Base-by-base conservation (phyloP, 164 flowering plant species). In the Chimonanthus praecox region DNA sequence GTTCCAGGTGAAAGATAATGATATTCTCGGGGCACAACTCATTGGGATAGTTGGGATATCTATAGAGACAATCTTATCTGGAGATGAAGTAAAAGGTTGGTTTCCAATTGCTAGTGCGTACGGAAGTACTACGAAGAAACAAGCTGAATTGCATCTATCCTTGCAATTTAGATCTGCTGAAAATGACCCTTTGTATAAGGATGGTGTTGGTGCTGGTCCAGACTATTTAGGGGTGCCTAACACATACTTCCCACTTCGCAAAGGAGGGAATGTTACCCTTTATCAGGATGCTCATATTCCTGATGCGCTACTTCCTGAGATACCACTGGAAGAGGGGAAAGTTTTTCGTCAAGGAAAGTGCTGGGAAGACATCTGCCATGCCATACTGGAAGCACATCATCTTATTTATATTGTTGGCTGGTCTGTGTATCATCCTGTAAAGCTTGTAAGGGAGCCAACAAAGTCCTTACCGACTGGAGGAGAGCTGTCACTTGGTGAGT, bases 241-340 rank as follows among this genome's bases (percentile, higher is more conserved):
- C 16, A 83, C 92, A 51, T 90, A 89, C 72, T 89, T 90, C 68
- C 94, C 93, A 5, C 82, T 88, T 10, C 82, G 83, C 7, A 85
- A 82, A 86, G 92, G 94, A 67, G 87, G 91, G 58, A 71, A 46
- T 21, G 80, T 90, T 33, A 90, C 88, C 11, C 85, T 92, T 16
- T 90, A 92, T 76, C 97, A 92, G 80, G 94, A 90, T 79, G 93
- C 92, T 13, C 94, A 92, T 71, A 79, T 89, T 13, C 87, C 86
- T 49, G 82, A 87, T 58, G 67, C 43, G 4, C 77, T 71, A 78
- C 78, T 92, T 51, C 93, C 92, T 45, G 82, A 89, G 51, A 85
- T 87, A 67, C 70, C 15, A 64, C 82, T 87, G 5, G 90, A 87
- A 64, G 84, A 75, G 62, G 88, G 88, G 6, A 85, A 75, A 69